Percentiles rank a stretch among this genome's conserved stretches.
Evolutionary conservation across 305 asterid genomes (phyloP).

Genomic region (Fraxinus ornus): DNA sequence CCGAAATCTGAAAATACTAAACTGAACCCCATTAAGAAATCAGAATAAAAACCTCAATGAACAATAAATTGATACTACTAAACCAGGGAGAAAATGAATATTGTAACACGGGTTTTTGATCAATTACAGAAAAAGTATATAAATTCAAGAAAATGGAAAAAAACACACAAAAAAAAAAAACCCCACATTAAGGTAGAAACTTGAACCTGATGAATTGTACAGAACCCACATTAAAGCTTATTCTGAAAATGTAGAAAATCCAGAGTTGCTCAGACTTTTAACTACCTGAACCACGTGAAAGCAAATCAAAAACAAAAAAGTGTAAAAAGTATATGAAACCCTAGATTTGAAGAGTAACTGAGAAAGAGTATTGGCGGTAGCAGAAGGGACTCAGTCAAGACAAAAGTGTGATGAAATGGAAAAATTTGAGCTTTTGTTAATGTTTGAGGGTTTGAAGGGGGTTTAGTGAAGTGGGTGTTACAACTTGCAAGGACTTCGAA

Average conservation of each 20-base stretch:
- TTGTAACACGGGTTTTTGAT: conserved; percentile 38
- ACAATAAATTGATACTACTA: background rate
- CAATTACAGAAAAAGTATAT: conserved; percentile 13
- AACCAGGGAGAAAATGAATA: background rate
- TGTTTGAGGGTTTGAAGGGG: conserved; percentile 18
- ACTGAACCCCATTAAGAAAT: conserved; percentile 20
- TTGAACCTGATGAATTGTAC: conserved; percentile 26
- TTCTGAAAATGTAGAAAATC: conserved; percentile 37
- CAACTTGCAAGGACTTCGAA: conserved; percentile 14
- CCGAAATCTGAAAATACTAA: conserved; percentile 27
- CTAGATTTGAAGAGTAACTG: conserved; percentile 64
- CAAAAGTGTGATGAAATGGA: conserved; percentile 63
- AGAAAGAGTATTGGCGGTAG: conserved; percentile 20
- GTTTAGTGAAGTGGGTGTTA: conserved; percentile 21
- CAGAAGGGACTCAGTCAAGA: conserved; percentile 50
- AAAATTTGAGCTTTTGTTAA: conserved; percentile 41
- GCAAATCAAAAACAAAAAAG: conserved; percentile 2
- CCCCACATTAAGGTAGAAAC: conserved; percentile 30
- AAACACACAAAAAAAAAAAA: no score
- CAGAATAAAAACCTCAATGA: conserved; percentile 22
- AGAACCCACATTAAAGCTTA: conserved; percentile 37
- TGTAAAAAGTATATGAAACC: conserved; percentile 45
- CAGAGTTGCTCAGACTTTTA: conserved; percentile 31
- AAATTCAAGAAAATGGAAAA: conserved; percentile 18
- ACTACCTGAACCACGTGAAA: conserved; percentile 19